phyloP scores from a whole-genome alignment of 2,329 filamentous ascomycete species.

The Botrytis fabae region DNA sequence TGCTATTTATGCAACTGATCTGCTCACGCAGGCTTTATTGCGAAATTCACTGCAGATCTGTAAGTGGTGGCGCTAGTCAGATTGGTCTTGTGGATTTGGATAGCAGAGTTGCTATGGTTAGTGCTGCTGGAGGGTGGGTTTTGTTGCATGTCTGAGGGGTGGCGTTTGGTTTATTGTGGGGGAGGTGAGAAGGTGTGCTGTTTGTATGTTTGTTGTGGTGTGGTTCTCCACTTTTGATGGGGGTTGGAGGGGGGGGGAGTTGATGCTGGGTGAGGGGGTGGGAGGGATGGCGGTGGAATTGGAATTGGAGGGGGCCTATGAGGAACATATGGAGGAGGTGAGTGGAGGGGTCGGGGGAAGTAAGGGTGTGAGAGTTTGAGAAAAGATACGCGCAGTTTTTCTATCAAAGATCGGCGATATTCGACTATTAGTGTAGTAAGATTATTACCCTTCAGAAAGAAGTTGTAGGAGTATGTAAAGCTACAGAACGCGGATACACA shows the following conservation, averaged over 20 bases:
- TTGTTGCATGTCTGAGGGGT: not conserved
- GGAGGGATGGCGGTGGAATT: not conserved
- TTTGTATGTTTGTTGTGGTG: not conserved
- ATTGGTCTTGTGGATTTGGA: not conserved
- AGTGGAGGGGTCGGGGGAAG: not conserved
- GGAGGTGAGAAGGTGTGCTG: not conserved
- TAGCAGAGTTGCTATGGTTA: not conserved
- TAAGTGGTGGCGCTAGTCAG: not conserved
- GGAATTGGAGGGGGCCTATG: not conserved
- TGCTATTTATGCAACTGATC: not conserved
- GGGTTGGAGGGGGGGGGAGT: not conserved
- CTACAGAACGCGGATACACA: not conserved
- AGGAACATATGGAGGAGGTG: not conserved
- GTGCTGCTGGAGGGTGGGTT: not conserved
- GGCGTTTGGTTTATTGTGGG: not conserved
- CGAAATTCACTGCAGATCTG: not conserved
- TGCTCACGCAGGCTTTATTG: not conserved
- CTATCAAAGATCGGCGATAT: not conserved
- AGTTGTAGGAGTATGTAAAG: not conserved
- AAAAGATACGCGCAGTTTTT: not conserved
- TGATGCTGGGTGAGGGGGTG: not conserved
- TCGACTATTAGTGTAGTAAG: not conserved
- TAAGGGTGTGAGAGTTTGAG: not conserved
- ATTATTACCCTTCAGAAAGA: not conserved
- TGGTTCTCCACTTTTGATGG: constrained; percentile 1